Evolutionary conservation across 345 rosid species (phyloP).

Genomic region (Ricinus communis): DNA sequence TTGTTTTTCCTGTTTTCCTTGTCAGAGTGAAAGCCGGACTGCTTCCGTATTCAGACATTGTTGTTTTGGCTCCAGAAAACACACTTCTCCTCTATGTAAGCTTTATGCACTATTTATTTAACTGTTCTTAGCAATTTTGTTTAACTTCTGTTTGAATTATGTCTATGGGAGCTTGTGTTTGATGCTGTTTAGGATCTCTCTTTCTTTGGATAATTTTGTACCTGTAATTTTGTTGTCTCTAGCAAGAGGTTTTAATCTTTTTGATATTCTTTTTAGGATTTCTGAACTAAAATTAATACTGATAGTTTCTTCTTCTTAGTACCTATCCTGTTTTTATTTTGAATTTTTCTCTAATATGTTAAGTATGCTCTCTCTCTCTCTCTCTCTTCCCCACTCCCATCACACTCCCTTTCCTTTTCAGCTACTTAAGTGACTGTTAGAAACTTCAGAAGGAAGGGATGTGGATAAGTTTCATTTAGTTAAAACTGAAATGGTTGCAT

Average conservation of each 20-base stretch:
- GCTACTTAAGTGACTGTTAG: not conserved
- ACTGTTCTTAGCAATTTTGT: not conserved
- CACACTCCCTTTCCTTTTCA: not conserved
- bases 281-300: not conserved
- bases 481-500: not conserved
- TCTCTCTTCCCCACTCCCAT: too few species aligned
- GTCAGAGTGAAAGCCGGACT: constrained; percentile 67
- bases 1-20: constrained; percentile 13
- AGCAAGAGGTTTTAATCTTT: not conserved
- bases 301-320: not conserved
- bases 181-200: not conserved
- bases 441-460: not conserved
- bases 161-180: not conserved
- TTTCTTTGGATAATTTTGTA: not conserved
- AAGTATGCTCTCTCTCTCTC: not conserved
- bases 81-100: constrained; percentile 84
- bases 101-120: constrained; percentile 5
- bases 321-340: not conserved
- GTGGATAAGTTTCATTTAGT: not conserved
- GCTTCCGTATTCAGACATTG: constrained; percentile 65
- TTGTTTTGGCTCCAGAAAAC: constrained; percentile 81
- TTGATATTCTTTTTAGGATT: not conserved
- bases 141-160: constrained; percentile 4
- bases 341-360: not conserved
- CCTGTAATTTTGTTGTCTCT: not conserved